A percentile compares a stretch with the other conserved stretches of the same genome.
phyloP scores from a whole-genome alignment of 176 grass and related monocot genomes.

The Avena eriantha region DNA sequence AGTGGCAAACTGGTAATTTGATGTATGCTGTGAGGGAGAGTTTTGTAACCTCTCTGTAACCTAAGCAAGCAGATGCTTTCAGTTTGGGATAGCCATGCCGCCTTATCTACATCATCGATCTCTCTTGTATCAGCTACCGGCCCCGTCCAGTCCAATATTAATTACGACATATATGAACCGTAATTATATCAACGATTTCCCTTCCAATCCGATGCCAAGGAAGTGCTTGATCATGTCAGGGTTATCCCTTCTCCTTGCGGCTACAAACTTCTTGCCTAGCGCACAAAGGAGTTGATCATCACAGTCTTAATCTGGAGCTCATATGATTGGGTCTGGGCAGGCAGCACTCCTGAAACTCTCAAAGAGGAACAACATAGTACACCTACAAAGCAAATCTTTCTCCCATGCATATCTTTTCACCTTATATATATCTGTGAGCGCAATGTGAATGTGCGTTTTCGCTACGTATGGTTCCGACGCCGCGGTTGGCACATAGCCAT shows the following conservation, averaged over 20 bases:
- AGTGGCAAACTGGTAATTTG: not conserved
- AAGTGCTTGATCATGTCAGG: slow-evolving; percentile 16
- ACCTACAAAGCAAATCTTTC: slow-evolving; percentile 39
- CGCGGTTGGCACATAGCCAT: not conserved
- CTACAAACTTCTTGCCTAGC: slow-evolving; percentile 1
- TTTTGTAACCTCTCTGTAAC: slow-evolving; percentile 52
- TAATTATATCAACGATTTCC: not conserved
- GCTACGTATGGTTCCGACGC: slow-evolving; percentile 25
- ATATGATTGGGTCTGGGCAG: slow-evolving; percentile 42
- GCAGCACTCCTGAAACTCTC: slow-evolving; percentile 44
- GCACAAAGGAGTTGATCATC: slow-evolving; percentile 6
- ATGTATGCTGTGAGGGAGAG: slow-evolving; percentile 41
- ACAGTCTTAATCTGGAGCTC: not conserved
- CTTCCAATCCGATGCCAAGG: slow-evolving; percentile 24
- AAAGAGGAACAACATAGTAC: slow-evolving; percentile 36
- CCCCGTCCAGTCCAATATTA: slow-evolving; percentile 3
- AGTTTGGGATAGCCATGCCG: not conserved
- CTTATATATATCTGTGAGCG: not conserved
- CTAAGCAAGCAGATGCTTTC: slow-evolving; percentile 41
- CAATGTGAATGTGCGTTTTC: slow-evolving; percentile 38
- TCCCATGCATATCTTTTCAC: not conserved
- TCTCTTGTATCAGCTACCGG: slow-evolving; percentile 14
- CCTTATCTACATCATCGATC: not conserved
- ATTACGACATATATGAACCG: slow-evolving; percentile 30
- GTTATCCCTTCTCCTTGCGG: not conserved